Percentiles rank a stretch among this genome's conserved stretches.
phyloP scores from a whole-genome alignment of 208 protist species.

The Trypanosoma lewisi region DNA sequence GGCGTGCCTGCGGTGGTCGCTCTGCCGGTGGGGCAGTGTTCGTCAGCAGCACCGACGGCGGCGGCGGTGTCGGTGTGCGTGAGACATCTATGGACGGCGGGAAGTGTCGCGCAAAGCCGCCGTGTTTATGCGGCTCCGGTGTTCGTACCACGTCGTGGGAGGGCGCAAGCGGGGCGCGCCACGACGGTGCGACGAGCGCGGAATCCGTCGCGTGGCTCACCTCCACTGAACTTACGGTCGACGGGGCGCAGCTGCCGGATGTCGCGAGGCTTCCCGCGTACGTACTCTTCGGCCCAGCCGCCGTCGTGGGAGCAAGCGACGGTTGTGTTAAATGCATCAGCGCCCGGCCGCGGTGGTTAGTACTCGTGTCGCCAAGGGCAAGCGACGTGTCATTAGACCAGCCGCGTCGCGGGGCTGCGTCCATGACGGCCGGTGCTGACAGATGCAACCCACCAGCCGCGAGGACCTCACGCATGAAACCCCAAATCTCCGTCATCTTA shows the following conservation, averaged over 20 bases:
- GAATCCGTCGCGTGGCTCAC: background rate
- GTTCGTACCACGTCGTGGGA: background rate
- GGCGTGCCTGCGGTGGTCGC: background rate
- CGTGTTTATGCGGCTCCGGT: background rate
- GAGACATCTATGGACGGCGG: slow-evolving; percentile 18
- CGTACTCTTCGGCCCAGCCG: background rate
- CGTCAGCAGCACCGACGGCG: background rate
- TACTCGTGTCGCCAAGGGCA: background rate
- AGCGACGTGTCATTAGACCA: background rate
- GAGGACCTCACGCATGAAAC: slow-evolving; percentile 8
- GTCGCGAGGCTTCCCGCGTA: background rate
- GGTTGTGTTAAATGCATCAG: background rate
- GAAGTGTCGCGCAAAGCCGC: background rate
- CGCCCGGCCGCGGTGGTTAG: background rate
- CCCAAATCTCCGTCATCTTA: slow-evolving; percentile 22
- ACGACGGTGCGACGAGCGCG: background rate
- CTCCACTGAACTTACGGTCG: slow-evolving; percentile 5
- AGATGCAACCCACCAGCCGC: background rate
- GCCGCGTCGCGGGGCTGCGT: background rate
- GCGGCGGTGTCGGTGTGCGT: slow-evolving; percentile 8
- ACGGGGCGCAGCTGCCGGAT: background rate
- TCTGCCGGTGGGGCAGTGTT: background rate
- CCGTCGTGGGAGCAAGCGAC: background rate
- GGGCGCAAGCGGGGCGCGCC: background rate
- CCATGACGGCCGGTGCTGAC: background rate